These are phyloP conservation scores for Boletus huronensis DNA, from an alignment of 768 basidiomycete genomes.

Conservation along the genomic window DNA sequence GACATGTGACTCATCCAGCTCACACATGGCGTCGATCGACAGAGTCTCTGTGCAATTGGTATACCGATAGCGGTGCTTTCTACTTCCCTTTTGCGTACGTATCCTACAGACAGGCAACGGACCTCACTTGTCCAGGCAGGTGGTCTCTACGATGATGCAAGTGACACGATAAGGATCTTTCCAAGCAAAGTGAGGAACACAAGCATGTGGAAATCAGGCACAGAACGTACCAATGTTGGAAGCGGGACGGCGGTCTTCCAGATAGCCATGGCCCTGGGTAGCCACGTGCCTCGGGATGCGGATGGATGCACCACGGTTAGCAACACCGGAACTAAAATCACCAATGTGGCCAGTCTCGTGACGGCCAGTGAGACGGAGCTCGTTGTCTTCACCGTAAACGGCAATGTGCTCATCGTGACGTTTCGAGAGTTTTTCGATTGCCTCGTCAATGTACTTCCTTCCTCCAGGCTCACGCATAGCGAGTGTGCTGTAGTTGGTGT, in stretches of 20 bases:
- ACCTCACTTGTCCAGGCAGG: slow-evolving; percentile 59
- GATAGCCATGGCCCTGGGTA: slow-evolving; percentile 88
- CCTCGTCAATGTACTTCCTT: slow-evolving; percentile 86
- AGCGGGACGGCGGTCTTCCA: slow-evolving; percentile 95
- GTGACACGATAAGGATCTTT: slow-evolving; percentile 95
- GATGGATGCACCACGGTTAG: slow-evolving; percentile 95
- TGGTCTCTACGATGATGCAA: slow-evolving; percentile 84
- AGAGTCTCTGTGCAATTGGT: slow-evolving; percentile 13
- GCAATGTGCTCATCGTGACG: slow-evolving; percentile 94
- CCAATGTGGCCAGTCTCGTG: slow-evolving; percentile 98
- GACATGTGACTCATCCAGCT: neutral
- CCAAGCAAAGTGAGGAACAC: slow-evolving; percentile 4
- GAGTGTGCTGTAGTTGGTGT: slow-evolving; percentile 96
- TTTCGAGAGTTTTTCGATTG: slow-evolving; percentile 89
- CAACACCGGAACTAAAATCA: slow-evolving; percentile 89
- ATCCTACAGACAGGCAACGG: slow-evolving; percentile 12
- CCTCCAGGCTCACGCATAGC: slow-evolving; percentile 93
- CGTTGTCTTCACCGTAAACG: slow-evolving; percentile 98
- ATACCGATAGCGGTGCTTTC: slow-evolving; percentile 20
- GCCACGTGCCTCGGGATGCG: slow-evolving; percentile 94
- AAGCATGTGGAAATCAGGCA: neutral
- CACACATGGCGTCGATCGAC: slow-evolving; percentile 5
- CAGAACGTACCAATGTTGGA: slow-evolving; percentile 87
- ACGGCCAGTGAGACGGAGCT: slow-evolving; percentile 89
- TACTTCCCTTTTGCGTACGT: slow-evolving; percentile 1